Evolutionary conservation across 2,329 filamentous ascomycete species (phyloP), one percentile per base, ranked within the genome.

Genomic region (Penicillium sp.): DNA sequence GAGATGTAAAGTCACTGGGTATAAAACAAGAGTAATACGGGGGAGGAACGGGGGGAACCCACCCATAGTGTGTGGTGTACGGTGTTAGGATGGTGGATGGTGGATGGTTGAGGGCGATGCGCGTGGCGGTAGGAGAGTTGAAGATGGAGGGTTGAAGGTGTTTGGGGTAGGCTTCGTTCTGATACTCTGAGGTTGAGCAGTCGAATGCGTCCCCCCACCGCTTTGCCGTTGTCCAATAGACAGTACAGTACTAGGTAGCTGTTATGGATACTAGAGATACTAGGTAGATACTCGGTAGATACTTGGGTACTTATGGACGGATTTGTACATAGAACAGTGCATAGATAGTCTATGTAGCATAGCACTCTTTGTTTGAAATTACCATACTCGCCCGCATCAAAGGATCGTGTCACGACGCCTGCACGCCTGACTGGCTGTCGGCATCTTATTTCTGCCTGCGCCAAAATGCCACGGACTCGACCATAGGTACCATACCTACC

Each of bases 21-120:
- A 55, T 59, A 60, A 49, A 59, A 61, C 56, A 53, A 55, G 55
- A 55, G 60, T 55, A 55, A 43, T 49, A 54, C 50, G 51, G 49
- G 49, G 49, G 45, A 54, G n/a, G 13, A 45, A 46, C 29, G 32
- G 32, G 36, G 47, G 41, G 8, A 36, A 37, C 34, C 34, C 20
- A 37, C 34, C 34, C 34, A 37, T 34, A 51, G 39, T 37, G 45
- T 55, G 50, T 46, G 39, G n/a, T n/a, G n/a, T n/a, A n/a, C n/a
- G n/a, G n/a, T n/a, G n/a, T n/a, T n/a, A n/a, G n/a, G n/a, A n/a
- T n/a, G n/a, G n/a, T n/a, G n/a, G n/a, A n/a, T n/a, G n/a, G n/a
- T 41, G 20, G 21, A 6, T 18, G 18, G 40, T 29, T 18, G 51
- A 54, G 39, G 34, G n/a, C 23, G 24, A 10, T 6, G 24, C 6